Evolutionary conservation across 1,284 basidiomycete genomes (phyloP), one percentile per base, ranked within the genome.

Genomic region (Pseudozyma tsukubaensis): DNA sequence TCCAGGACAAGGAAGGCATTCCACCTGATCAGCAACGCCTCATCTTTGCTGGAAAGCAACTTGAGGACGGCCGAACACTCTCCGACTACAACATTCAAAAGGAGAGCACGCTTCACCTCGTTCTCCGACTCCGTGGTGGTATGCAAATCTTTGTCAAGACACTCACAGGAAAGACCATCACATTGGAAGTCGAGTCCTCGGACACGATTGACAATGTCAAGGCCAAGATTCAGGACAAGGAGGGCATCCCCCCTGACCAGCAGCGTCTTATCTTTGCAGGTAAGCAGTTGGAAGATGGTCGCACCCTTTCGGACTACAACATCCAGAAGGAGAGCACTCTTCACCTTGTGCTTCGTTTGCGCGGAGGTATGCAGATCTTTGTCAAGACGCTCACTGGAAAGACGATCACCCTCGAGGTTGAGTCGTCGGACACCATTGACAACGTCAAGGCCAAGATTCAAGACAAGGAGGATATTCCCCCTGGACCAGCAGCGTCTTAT

Each of bases 301-400:
- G 81, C 16, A 82, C 80, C 3, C 77, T 82, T 2, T 63, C 72
- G 21, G 82, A 83, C 63, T 83, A 83, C 88, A 94, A 92, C 89
- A 97, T 97, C 84, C 96, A 99, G 89, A 98, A 98, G 89, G 96
- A 98, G 88, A 94, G 93, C 40, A 99, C 96, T 62, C 92, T 99
- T 72, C 95, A 99, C 87, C 87, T 98, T 74, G 96, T 99, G 72
- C 91, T 98, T 69, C 91, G 93, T 86, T 89, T 91, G 48, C 88
- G 90, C 89, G 81, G 92, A 85, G 92, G 92, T 76, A 82, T 83
- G 82, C 82, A 83, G 50, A 81, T 84, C 48, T 83, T 84, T 52
- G 83, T 84, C 72, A 84, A 84, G 81, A 83, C 92, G 89, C 92
- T 98, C 77, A 97, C 95, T 88, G 95, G 95, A 86, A 98, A 97